phyloP scores from a whole-genome alignment of 768 basidiomycete species.

The Trametes sanguinea region DNA sequence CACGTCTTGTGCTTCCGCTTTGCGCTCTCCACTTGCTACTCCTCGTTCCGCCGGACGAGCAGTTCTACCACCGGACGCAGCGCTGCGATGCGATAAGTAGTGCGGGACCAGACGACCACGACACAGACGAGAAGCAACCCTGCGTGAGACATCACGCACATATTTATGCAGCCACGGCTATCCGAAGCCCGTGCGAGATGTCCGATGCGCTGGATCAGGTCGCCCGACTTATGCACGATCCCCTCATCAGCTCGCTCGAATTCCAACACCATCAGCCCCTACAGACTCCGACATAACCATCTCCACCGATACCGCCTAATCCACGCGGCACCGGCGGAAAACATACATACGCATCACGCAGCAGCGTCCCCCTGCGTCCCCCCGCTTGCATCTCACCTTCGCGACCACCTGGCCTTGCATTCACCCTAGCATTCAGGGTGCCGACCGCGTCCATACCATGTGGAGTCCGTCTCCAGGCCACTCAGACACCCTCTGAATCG shows the following conservation, averaged over 20 bases:
- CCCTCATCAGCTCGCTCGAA: neutral
- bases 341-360: neutral
- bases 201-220: neutral
- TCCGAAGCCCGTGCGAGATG: conserved; percentile 4
- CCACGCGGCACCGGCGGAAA: neutral
- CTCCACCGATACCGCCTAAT: neutral
- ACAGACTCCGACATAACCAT: neutral
- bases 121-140: neutral
- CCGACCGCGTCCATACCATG: conserved; percentile 6
- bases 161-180: conserved; percentile 8
- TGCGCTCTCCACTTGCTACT: neutral
- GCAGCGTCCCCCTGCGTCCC: neutral
- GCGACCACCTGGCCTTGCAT: neutral
- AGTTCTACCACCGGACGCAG: neutral
- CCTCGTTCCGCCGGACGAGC: no score
- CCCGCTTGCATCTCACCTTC: no score
- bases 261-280: neutral
- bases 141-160: neutral
- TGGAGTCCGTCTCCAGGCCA: conserved; percentile 1
- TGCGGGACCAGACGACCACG: no score
- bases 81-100: neutral
- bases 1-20: no score
- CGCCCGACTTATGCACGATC: neutral
- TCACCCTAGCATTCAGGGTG: neutral
- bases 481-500: conserved; percentile 4